A percentile compares a stretch with the other conserved stretches of the same genome.
These are phyloP conservation scores for Mariannaea sp. DNA, from an alignment of 2,329 filamentous ascomycete species.

Conservation along the genomic window DNA sequence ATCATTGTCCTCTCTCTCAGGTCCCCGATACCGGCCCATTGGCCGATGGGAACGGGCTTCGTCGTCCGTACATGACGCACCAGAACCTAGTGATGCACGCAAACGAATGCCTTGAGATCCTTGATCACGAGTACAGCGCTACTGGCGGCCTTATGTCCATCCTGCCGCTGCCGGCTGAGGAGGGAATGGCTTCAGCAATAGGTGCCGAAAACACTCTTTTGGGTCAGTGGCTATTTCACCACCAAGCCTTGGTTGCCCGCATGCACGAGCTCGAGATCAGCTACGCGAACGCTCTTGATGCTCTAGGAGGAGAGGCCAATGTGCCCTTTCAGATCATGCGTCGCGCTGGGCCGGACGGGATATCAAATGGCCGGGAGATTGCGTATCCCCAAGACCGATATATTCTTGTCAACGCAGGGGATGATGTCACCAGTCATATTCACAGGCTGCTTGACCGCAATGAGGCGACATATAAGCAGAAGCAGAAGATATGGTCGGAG, in stretches of 20 bases:
- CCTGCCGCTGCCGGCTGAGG: conserved; percentile 47
- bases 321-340: conserved; percentile 59
- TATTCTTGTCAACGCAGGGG: conserved; percentile 59
- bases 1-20: conserved; percentile 52
- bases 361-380: conserved; percentile 56
- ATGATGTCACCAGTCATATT: conserved; percentile 54
- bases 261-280: conserved; percentile 62
- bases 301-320: conserved; percentile 54
- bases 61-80: conserved; percentile 51
- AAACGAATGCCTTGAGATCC: conserved; percentile 62
- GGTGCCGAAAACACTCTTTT: conserved; percentile 57
- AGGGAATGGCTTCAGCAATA: conserved; percentile 44
- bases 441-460: conserved; percentile 53
- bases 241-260: conserved; percentile 57
- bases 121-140: conserved; percentile 62
- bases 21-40: conserved; percentile 28
- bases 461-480: conserved; percentile 48
- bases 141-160: conserved; percentile 61
- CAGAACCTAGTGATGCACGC: conserved; percentile 60
- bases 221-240: conserved; percentile 61
- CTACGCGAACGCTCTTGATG: conserved; percentile 56
- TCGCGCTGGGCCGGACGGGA: conserved; percentile 55
- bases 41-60: conserved; percentile 23
- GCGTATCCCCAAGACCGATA: conserved; percentile 60
- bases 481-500: conserved; percentile 41